phyloP scores from a whole-genome alignment of 208 protist species.

The Crithidia fasciculata region DNA sequence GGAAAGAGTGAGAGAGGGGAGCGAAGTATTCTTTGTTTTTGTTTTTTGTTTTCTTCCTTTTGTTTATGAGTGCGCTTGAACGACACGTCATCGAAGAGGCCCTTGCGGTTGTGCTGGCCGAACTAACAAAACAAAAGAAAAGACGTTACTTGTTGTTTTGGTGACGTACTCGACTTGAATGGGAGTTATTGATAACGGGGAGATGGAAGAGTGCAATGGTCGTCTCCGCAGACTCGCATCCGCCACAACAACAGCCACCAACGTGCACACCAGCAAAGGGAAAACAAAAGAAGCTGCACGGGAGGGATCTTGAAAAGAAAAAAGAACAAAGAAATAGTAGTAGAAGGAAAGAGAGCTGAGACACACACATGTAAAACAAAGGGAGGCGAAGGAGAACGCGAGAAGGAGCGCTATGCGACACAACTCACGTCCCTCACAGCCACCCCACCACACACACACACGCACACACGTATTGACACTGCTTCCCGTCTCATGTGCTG shows the following conservation, averaged over 20 bases:
- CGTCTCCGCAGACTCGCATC: no score
- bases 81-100: not conserved
- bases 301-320: no score
- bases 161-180: no score
- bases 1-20: not conserved
- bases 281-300: no score
- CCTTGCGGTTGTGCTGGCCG: not conserved
- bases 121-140: no score
- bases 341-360: not conserved
- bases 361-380: conserved; percentile 6
- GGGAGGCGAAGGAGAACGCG: conserved; percentile 14
- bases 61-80: not conserved
- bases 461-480: conserved; percentile 4
- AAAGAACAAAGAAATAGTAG: not conserved
- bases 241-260: no score
- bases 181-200: no score
- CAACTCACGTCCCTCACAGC: no score
- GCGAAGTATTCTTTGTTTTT: not conserved
- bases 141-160: no score
- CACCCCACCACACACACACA: conserved; percentile 2
- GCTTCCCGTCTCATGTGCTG: not conserved
- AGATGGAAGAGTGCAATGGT: no score
- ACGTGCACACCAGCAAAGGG: no score
- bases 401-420: not conserved
- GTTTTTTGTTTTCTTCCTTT: conserved; percentile 7